Evolutionary conservation across 2,329 filamentous ascomycete species (phyloP).

Genomic region (Herpotrichia juniperi): DNA sequence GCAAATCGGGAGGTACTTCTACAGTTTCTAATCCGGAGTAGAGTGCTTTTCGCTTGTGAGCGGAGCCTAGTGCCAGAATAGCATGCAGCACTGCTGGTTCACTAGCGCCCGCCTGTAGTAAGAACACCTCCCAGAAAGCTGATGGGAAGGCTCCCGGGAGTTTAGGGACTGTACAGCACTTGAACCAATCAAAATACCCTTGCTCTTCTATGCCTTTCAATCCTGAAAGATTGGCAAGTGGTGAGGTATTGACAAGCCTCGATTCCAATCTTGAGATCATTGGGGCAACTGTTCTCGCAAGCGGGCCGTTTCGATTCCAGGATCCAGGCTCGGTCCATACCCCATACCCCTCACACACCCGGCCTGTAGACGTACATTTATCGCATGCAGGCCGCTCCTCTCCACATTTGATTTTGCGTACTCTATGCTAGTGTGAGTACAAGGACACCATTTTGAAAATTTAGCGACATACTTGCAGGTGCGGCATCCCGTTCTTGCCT

Average conservation of each 20-base stretch:
- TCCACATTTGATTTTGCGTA: slow-evolving; percentile 43
- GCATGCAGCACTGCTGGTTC: slow-evolving; percentile 53
- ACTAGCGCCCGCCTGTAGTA: slow-evolving; percentile 46
- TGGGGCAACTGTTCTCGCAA: background rate
- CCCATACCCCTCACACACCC: slow-evolving; percentile 52
- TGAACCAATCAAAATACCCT: slow-evolving; percentile 52
- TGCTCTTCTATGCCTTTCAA: slow-evolving; percentile 32
- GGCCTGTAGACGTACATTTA: slow-evolving; percentile 43
- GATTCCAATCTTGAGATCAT: background rate
- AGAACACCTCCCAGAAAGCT: slow-evolving; percentile 47
- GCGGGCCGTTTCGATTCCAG: slow-evolving; percentile 9
- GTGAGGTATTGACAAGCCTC: background rate
- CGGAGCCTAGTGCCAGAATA: slow-evolving; percentile 48
- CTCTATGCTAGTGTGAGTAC: slow-evolving; percentile 13
- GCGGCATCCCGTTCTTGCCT: slow-evolving; percentile 18
- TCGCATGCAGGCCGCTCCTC: slow-evolving; percentile 46
- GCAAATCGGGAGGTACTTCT: slow-evolving; percentile 12
- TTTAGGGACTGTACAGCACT: slow-evolving; percentile 39
- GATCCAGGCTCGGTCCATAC: slow-evolving; percentile 47
- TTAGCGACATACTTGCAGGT: slow-evolving; percentile 31
- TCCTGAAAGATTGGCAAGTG: background rate
- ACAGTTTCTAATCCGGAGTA: slow-evolving; percentile 4
- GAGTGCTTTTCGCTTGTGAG: slow-evolving; percentile 26
- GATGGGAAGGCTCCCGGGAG: slow-evolving; percentile 35
- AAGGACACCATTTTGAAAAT: background rate